Evolutionary conservation across 2,329 filamentous ascomycete species (phyloP).

Genomic region (Leptographium galeiforme): DNA sequence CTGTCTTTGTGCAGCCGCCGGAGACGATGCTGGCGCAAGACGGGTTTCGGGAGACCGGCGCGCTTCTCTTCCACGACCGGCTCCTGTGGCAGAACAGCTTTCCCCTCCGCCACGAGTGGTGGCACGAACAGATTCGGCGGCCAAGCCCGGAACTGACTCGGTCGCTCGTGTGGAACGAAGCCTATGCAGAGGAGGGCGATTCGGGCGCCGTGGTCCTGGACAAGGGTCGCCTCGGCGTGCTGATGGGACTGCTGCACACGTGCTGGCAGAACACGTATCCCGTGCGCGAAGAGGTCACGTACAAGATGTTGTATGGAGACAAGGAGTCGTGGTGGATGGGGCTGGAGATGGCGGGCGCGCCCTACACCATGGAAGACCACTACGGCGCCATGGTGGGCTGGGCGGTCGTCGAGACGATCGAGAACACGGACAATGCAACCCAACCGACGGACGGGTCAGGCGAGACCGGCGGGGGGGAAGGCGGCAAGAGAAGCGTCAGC

Average conservation of each 20-base stretch:
- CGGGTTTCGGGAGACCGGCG: neutral
- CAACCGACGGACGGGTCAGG: too few species aligned
- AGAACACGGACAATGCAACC: neutral
- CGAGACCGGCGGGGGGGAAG: neutral
- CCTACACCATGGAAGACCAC: conserved; percentile 1
- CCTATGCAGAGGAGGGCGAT: conserved; percentile 1
- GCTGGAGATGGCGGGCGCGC: neutral
- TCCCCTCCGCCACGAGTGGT: conserved; percentile 1
- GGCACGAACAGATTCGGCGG: conserved; percentile 3
- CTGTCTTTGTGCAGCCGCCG: conserved; percentile 2
- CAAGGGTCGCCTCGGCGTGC: conserved; percentile 1
- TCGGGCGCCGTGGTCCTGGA: conserved; percentile 2
- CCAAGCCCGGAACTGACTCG: neutral
- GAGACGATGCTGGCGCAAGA: neutral
- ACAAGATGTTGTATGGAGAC: conserved; percentile 2
- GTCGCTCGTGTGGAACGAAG: conserved; percentile 2
- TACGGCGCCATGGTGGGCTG: conserved; percentile 4
- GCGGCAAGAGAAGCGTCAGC: neutral
- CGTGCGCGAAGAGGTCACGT: conserved; percentile 2
- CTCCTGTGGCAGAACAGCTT: conserved; percentile 1
- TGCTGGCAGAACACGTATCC: conserved; percentile 4
- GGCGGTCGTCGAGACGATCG: neutral
- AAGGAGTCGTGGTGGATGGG: conserved; percentile 6
- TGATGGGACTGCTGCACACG: conserved; percentile 1
- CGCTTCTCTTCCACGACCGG: conserved; percentile 3